Evolutionary conservation across 129 eudicot genomes (phyloP).

Genomic region (Artemisia tridentata): DNA sequence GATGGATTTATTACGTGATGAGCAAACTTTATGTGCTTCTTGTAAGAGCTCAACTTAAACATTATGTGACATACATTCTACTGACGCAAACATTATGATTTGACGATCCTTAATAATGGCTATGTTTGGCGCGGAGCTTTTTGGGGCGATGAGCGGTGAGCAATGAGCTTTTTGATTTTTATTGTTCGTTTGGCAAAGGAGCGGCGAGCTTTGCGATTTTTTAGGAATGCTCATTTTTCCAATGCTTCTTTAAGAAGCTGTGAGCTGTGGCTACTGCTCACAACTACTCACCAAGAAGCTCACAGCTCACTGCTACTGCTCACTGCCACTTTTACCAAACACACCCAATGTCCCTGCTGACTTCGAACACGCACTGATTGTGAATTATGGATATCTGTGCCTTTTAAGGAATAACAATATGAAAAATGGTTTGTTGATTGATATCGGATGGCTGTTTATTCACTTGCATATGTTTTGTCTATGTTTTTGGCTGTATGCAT

Average conservation of each 20-base stretch:
- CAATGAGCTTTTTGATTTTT: too few species aligned
- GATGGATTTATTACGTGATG: background rate
- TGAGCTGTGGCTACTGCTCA: too few species aligned
- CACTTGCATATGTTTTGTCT: background rate
- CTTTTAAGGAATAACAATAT: background rate
- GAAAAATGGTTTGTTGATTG: background rate
- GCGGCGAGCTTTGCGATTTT: too few species aligned
- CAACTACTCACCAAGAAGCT: too few species aligned
- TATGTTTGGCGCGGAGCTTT: too few species aligned
- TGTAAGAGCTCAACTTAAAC: background rate
- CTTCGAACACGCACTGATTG: background rate
- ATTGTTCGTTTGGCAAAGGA: too few species aligned
- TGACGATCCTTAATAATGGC: background rate
- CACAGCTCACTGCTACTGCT: too few species aligned
- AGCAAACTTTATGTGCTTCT: background rate
- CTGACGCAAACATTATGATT: background rate
- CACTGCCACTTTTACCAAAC: too few species aligned
- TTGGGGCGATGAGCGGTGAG: too few species aligned
- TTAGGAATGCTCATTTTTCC: too few species aligned
- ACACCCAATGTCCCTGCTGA: background rate
- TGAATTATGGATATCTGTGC: background rate
- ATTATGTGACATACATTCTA: background rate
- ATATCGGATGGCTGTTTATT: background rate
- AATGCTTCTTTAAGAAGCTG: too few species aligned
- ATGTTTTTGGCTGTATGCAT: conserved; percentile 1